Evolutionary conservation across 805 yeast species (phyloP).

Genomic region (Priceomyces medius): DNA sequence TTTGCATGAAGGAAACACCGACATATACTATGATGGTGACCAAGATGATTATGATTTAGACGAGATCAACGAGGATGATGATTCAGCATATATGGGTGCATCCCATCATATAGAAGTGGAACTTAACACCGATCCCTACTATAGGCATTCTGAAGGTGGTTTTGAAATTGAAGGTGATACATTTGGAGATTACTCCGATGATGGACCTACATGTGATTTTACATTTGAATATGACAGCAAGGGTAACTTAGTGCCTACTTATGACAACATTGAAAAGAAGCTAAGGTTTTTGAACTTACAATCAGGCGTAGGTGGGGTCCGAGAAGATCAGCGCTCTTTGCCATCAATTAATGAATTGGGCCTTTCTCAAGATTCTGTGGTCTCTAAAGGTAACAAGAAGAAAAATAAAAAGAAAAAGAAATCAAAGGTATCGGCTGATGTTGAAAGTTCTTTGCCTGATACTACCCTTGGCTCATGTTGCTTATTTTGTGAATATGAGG

Average conservation of each 20-base stretch:
- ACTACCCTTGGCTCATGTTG: slow-evolving; percentile 27
- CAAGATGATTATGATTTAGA: slow-evolving; percentile 41
- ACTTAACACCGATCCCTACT: slow-evolving; percentile 32
- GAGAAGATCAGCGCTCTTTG: neutral
- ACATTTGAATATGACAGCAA: slow-evolving; percentile 44
- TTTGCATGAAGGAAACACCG: slow-evolving; percentile 32
- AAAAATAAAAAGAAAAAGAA: slow-evolving; percentile 17
- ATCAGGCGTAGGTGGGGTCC: slow-evolving; percentile 5
- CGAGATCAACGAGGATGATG: neutral
- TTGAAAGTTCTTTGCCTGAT: neutral
- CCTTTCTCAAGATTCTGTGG: slow-evolving; percentile 1
- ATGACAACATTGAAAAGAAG: slow-evolving; percentile 38
- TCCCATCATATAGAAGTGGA: slow-evolving; percentile 44
- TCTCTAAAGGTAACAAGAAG: slow-evolving; percentile 21
- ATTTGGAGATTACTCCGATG: slow-evolving; percentile 16
- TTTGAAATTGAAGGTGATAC: slow-evolving; percentile 8
- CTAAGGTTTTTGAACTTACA: slow-evolving; percentile 33
- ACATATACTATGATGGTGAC: slow-evolving; percentile 13
- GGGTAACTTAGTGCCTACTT: slow-evolving; percentile 42
- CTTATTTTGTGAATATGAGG: slow-evolving; percentile 53
- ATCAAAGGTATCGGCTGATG: neutral
- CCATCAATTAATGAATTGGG: neutral
- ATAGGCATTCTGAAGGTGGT: slow-evolving; percentile 23
- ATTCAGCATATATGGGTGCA: slow-evolving; percentile 9
- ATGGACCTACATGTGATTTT: slow-evolving; percentile 44